These are phyloP conservation scores for Pseudogymnoascus sp. DNA, from an alignment of 2,329 filamentous ascomycete genomes.

Conservation along the genomic window DNA sequence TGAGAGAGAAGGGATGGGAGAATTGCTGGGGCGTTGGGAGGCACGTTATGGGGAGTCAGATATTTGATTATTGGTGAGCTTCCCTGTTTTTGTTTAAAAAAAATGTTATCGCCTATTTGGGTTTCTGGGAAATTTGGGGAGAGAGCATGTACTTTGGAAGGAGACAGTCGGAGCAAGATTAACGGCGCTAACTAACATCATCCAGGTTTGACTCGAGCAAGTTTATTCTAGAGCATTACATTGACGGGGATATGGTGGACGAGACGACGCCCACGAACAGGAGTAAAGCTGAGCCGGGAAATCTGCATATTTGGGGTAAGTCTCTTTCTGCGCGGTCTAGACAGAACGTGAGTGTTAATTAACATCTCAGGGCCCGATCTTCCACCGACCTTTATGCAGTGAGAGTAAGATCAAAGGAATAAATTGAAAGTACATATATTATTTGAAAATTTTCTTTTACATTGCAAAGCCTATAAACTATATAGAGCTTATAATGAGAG, in stretches of 20 bases:
- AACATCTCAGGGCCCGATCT: slow-evolving; percentile 18
- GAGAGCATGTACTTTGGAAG: background rate
- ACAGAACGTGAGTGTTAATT: slow-evolving; percentile 3
- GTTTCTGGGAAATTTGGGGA: background rate
- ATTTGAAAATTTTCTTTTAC: background rate
- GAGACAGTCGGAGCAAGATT: background rate
- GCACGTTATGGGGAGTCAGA: slow-evolving; percentile 61
- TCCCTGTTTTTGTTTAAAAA: background rate
- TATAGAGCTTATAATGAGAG: background rate
- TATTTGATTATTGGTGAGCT: slow-evolving; percentile 59
- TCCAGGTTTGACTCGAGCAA: slow-evolving; percentile 43
- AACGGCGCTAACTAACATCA: background rate
- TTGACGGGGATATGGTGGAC: slow-evolving; percentile 60
- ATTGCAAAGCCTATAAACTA: background rate
- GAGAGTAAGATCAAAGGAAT: slow-evolving; percentile 20
- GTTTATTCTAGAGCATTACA: slow-evolving; percentile 63
- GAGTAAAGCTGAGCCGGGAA: slow-evolving; percentile 14
- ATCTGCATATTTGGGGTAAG: slow-evolving; percentile 24
- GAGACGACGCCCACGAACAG: slow-evolving; percentile 19
- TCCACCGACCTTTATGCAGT: slow-evolving; percentile 17
- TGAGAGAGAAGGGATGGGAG: slow-evolving; percentile 52
- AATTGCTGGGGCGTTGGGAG: slow-evolving; percentile 64
- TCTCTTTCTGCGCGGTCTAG: slow-evolving; percentile 9
- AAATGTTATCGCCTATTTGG: background rate
- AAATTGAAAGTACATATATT: background rate